Evolutionary conservation across 179 eudicot genomes (phyloP), one percentile per base, ranked within the genome.

Genomic region (Nepenthes alata): DNA sequence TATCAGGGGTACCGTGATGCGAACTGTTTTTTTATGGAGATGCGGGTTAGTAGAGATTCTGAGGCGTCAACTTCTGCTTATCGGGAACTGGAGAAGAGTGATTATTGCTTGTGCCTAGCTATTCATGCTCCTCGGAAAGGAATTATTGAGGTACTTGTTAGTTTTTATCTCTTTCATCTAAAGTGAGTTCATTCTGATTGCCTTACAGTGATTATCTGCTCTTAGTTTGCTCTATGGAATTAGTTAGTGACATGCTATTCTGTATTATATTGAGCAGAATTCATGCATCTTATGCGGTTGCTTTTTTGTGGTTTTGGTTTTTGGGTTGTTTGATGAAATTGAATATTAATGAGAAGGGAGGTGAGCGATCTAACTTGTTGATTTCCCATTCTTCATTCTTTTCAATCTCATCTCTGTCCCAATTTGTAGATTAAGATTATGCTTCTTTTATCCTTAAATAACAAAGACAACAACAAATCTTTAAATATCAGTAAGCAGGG

Each of bases 71-170:
- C 73, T 58, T 76, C 96, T 35, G 37, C 67, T 52, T 59, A 62
- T 66, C 63, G 61, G 57, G 83, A 79, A 59, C 60, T 63, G 35
- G 75, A 67, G 73, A 89, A 93, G 72, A 83, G 84, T 66, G 95
- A 90, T 71, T 93, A 89, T 75, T 83, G 87, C 74, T 76, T 93
- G 57, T 93, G 98, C 62, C 78, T 93, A 53, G 97, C 94, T 50
- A 87, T 93, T 65, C 97, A 93, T 68, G 98, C 98, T 41, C 97
- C 98, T 59, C 75, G 84, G 48, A 93, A 93, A 80, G 98, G 91
- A 65, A 90, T 93, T 54, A 75, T 93, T 51, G 97, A 93, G 98
- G 98, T 93, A 79, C 44, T 36, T 11, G 3, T 45, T 65, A 48
- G 35, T 14, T 39, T 64, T 64, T 38, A 14, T 55, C 34, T 25